These are phyloP conservation scores for Eragrostis curvula DNA, from an alignment of 176 grass and related monocot genomes.

Conservation along the genomic window DNA sequence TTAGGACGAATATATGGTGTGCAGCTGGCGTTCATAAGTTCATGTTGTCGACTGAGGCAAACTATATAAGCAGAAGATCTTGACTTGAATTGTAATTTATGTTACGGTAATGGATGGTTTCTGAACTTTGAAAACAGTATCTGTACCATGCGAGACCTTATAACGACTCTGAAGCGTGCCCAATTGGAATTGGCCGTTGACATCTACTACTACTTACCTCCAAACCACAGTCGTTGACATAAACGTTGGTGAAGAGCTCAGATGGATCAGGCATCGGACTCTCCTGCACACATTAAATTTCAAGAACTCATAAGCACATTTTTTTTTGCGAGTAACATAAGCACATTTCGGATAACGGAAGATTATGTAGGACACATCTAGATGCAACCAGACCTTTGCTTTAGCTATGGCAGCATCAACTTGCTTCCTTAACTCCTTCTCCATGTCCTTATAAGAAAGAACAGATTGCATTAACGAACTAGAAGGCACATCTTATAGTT, in stretches of 20 bases:
- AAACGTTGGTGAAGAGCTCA: conserved; percentile 87
- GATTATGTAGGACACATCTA: background rate
- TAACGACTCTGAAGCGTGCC: background rate
- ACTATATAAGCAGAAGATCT: background rate
- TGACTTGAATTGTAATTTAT: background rate
- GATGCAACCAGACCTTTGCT: conserved; percentile 67
- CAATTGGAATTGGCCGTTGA: background rate
- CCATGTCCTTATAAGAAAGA: conserved; percentile 60
- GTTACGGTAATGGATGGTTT: background rate
- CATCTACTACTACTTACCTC: conserved; percentile 62
- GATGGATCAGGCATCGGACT: conserved; percentile 76
- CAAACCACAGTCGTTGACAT: conserved; percentile 74
- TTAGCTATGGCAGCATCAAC: conserved; percentile 79
- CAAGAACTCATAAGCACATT: conserved; percentile 29
- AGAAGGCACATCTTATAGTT: background rate
- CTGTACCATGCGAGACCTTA: background rate
- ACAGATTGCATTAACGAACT: background rate
- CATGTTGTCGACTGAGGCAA: no score
- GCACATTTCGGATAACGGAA: background rate
- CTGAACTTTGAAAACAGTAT: background rate
- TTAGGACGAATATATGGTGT: background rate
- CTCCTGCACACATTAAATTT: conserved; percentile 51
- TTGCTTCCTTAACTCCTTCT: conserved; percentile 84
- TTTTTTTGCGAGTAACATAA: no score
- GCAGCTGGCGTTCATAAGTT: background rate